These are phyloP conservation scores for Alternaria tenuissima DNA, from an alignment of 2,329 filamentous ascomycete species.

Conservation along the genomic window DNA sequence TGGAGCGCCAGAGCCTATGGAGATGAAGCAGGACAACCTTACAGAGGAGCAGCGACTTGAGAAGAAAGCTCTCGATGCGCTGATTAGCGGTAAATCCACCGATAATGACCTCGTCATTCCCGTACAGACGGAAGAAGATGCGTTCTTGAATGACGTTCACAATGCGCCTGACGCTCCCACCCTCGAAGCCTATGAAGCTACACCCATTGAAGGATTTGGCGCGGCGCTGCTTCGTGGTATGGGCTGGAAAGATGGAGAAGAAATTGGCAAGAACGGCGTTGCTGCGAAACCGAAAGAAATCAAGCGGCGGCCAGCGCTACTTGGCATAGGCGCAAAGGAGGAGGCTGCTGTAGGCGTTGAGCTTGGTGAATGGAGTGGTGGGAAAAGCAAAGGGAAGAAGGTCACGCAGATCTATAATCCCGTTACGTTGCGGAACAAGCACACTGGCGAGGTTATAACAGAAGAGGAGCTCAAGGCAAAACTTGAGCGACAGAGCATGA, in stretches of 20 bases:
- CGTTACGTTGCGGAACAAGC: slow-evolving; percentile 67
- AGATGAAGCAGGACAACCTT: slow-evolving; percentile 41
- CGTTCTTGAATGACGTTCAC: slow-evolving; percentile 74
- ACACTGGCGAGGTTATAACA: slow-evolving; percentile 68
- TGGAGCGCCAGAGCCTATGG: slow-evolving; percentile 31
- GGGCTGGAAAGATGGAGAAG: slow-evolving; percentile 84
- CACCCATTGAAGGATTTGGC: slow-evolving; percentile 95
- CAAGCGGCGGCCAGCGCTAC: slow-evolving; percentile 77
- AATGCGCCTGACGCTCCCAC: slow-evolving; percentile 78
- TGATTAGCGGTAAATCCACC: slow-evolving; percentile 51
- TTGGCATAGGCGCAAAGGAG: slow-evolving; percentile 90
- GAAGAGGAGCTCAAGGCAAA: slow-evolving; percentile 67
- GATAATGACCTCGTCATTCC: slow-evolving; percentile 52
- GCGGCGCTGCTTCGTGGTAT: slow-evolving; percentile 89
- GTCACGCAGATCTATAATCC: slow-evolving; percentile 66
- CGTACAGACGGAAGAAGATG: slow-evolving; percentile 65
- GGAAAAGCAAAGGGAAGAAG: slow-evolving; percentile 56
- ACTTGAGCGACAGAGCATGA: slow-evolving; percentile 59
- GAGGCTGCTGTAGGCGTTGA: slow-evolving; percentile 70
- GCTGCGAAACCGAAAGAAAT: slow-evolving; percentile 66
- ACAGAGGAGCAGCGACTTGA: slow-evolving; percentile 55
- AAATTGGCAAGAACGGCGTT: slow-evolving; percentile 60
- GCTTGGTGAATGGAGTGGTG: slow-evolving; percentile 73
- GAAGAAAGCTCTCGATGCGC: slow-evolving; percentile 60
- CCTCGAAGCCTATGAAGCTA: slow-evolving; percentile 83